A percentile compares a stretch with the other conserved stretches of the same genome.
phyloP scores from a whole-genome alignment of 805 yeast genomes.

The Ogataea sp. region DNA sequence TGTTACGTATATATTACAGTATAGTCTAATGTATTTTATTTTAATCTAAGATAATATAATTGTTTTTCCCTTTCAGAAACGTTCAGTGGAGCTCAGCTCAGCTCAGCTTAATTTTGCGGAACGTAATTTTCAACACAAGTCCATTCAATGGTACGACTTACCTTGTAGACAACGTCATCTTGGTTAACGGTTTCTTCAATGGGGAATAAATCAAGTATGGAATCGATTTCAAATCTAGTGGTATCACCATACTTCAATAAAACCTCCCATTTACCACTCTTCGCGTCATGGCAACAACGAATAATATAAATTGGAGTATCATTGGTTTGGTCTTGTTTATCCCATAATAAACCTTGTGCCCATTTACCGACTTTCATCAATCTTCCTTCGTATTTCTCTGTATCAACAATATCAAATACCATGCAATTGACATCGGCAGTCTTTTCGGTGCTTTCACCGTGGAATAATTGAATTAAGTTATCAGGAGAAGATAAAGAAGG shows the following conservation, averaged over 20 bases:
- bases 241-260: conserved; percentile 13
- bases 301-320: conserved; percentile 15
- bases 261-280: conserved; percentile 4
- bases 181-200: conserved; percentile 4
- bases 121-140: conserved; percentile 10
- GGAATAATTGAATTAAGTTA: conserved; percentile 4
- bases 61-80: no score
- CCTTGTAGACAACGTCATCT: no score
- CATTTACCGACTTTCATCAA: conserved; percentile 41
- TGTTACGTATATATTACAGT: no score
- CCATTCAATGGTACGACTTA: conserved; percentile 16
- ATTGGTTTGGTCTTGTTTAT: conserved; percentile 14
- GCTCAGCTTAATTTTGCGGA: no score
- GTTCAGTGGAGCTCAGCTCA: no score
- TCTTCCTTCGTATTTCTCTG: conserved; percentile 30
- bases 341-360: conserved; percentile 41
- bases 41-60: no score
- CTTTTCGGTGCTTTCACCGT: not conserved
- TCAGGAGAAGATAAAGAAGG: conserved; percentile 27
- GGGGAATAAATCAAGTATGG: no score
- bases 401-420: conserved; percentile 19
- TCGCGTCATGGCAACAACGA: conserved; percentile 9
- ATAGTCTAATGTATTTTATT: no score
- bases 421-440: conserved; percentile 7
- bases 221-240: no score